A percentile compares a stretch with the other conserved stretches of the same genome.
phyloP scores from a whole-genome alignment of 352 stramenopile genomes.

The Blastocystis sp. region DNA sequence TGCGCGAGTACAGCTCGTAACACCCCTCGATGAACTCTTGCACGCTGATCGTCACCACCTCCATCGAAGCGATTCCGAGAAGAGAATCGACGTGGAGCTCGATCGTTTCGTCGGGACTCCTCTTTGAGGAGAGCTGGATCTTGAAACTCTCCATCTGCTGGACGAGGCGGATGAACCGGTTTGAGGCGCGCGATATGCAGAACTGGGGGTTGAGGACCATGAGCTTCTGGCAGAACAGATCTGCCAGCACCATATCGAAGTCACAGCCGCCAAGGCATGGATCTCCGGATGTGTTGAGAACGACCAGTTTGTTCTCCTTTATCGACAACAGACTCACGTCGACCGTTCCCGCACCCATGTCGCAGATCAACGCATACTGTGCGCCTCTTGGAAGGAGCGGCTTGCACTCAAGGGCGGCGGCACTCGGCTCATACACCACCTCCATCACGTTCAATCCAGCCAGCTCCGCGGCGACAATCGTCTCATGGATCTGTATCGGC shows the following conservation, averaged over 20 bases:
- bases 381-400: not conserved
- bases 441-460: constrained; percentile 34
- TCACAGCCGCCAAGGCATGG: constrained; percentile 18
- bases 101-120: not conserved
- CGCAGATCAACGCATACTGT: constrained; percentile 7
- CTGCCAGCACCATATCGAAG: not conserved
- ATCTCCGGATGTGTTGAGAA: not conserved
- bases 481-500: constrained; percentile 13
- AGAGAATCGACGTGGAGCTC: not conserved
- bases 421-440: constrained; percentile 24
- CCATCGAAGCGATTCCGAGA: not conserved
- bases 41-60: not conserved
- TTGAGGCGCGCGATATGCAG: not conserved
- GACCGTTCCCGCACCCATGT: constrained; percentile 31
- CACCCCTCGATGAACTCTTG: not conserved
- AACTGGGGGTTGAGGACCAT: not conserved
- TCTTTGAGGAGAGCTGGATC: not conserved
- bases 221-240: not conserved
- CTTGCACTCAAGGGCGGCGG: not conserved
- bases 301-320: not conserved
- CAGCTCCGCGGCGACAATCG: not conserved
- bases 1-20: not conserved
- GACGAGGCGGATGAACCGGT: not conserved
- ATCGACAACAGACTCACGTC: not conserved
- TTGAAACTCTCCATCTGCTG: constrained; percentile 10